phyloP scores from a whole-genome alignment of 176 grass and related monocot genomes.

The Triticum turgidum region DNA sequence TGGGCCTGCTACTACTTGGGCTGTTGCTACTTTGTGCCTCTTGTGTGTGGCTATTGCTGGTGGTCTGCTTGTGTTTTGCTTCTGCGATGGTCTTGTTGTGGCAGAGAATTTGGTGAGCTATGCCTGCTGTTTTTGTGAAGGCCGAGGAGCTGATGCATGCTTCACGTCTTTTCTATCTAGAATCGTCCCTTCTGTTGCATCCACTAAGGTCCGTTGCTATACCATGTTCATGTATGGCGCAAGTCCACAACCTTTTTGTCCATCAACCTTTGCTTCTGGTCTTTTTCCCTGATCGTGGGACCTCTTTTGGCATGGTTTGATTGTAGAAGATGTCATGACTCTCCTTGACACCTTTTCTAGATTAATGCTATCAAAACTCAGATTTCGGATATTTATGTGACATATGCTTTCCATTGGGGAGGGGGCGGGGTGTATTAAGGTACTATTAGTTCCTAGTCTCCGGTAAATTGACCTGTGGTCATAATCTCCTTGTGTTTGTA shows the following conservation, averaged over 20 bases:
- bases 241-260: not conserved
- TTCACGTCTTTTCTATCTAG: not conserved
- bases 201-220: not conserved
- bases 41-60: not conserved
- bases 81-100: not conserved
- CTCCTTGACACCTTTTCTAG: not conserved
- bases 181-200: not conserved
- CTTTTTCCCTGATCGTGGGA: not conserved
- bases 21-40: not conserved
- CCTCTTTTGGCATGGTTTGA: not conserved
- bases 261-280: not conserved
- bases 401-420: not conserved
- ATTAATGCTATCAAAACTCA: not conserved
- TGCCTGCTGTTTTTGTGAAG: not conserved
- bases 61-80: slow-evolving; percentile 2
- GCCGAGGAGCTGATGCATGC: not conserved
- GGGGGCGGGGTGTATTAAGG: no score
- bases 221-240: not conserved
- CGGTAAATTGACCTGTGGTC: not conserved
- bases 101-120: not conserved
- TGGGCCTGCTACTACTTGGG: not conserved
- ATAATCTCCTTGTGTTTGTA: not conserved
- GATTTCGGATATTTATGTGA: not conserved
- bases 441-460: slow-evolving; percentile 3
- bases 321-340: not conserved